phyloP scores from a whole-genome alignment of 2,329 filamentous ascomycete species.

The Trichoderma afroharzianum region DNA sequence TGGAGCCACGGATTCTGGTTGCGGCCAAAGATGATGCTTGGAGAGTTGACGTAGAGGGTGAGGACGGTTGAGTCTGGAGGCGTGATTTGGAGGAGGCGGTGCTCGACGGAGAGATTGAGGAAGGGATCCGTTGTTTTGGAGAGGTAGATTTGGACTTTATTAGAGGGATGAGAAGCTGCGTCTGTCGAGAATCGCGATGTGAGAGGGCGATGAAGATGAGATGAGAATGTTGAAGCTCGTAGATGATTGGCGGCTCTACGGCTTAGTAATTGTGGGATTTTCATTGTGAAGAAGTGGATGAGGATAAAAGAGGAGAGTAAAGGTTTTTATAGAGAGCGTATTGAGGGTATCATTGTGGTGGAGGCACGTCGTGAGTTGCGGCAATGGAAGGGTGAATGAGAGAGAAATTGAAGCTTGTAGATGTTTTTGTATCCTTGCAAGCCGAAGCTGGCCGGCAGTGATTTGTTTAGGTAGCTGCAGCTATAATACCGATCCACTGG shows the following conservation, averaged over 20 bases:
- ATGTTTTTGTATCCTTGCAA: not conserved
- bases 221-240: not conserved
- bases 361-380: not conserved
- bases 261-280: not conserved
- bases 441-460: not conserved
- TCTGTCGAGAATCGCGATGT: slow-evolving; percentile 33
- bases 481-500: not conserved
- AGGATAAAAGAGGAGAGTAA: too few species aligned
- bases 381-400: not conserved
- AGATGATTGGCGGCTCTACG: not conserved
- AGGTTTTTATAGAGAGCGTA: not conserved
- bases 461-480: not conserved
- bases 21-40: slow-evolving; percentile 85
- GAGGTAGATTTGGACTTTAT: slow-evolving; percentile 64
- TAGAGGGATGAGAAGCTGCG: slow-evolving; percentile 40
- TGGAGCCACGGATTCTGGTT: slow-evolving; percentile 99
- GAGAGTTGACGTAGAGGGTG: slow-evolving; percentile 83
- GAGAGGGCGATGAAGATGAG: not conserved
- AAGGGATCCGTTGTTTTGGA: slow-evolving; percentile 71
- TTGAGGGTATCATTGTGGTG: not conserved
- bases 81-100: slow-evolving; percentile 76
- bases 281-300: not conserved
- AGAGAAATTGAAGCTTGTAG: not conserved
- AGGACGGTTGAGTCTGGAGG: slow-evolving; percentile 71
- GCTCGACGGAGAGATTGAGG: slow-evolving; percentile 90